phyloP scores from a whole-genome alignment of 1,284 basidiomycete genomes.

The Takashimella tepidaria region DNA sequence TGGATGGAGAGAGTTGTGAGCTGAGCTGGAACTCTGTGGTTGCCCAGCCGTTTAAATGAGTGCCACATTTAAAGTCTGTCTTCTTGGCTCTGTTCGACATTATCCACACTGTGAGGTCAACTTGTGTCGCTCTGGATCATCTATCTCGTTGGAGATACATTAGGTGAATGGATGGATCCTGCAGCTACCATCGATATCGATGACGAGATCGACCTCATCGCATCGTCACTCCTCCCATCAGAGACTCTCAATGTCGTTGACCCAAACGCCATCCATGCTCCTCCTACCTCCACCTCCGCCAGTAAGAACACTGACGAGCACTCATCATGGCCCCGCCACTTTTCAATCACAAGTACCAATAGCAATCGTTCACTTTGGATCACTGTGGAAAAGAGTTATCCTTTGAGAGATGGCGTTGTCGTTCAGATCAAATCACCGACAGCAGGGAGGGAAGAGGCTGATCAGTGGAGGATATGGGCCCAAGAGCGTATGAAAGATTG shows the following conservation, averaged over 20 bases:
- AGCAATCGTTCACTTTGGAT: slow-evolving; percentile 45
- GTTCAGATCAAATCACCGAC: slow-evolving; percentile 48
- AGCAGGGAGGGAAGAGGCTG: slow-evolving; percentile 29
- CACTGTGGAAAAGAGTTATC: slow-evolving; percentile 48
- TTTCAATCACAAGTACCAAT: slow-evolving; percentile 49
- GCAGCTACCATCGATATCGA: slow-evolving; percentile 17
- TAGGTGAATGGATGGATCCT: too few species aligned
- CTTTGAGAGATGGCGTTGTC: slow-evolving; percentile 11
- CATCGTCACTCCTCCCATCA: slow-evolving; percentile 58
- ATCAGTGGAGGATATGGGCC: slow-evolving; percentile 54
- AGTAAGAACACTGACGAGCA: too few species aligned
- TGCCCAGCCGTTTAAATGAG: too few species aligned
- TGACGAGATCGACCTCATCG: slow-evolving; percentile 40
- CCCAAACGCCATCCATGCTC: too few species aligned
- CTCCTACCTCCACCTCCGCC: slow-evolving; percentile 27
- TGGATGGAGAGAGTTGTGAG: too few species aligned
- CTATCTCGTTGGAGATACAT: too few species aligned
- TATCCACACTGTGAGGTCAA: too few species aligned
- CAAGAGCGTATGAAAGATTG: slow-evolving; percentile 47
- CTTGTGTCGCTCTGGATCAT: too few species aligned
- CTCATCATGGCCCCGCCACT: slow-evolving; percentile 15
- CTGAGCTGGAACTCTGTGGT: too few species aligned
- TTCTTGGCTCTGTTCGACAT: too few species aligned
- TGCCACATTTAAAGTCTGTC: too few species aligned
- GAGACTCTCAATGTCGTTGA: too few species aligned